phyloP scores from a whole-genome alignment of 495 filamentous ascomycete species.

The Neurospora sp. region DNA sequence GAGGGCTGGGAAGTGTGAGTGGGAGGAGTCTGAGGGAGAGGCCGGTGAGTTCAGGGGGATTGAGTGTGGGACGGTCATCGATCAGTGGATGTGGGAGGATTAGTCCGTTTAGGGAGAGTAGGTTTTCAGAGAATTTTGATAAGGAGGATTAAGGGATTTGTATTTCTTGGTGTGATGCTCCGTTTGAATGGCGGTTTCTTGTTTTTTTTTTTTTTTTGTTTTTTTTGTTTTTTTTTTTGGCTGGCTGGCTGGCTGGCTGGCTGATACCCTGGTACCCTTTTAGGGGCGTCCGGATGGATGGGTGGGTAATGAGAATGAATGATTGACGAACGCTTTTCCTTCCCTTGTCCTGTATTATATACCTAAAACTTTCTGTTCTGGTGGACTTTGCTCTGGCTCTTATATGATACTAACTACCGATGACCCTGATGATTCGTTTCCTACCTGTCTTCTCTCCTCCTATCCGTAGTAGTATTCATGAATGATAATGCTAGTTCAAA shows the following conservation, averaged over 20 bases:
- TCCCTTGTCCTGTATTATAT: neutral
- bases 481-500: neutral
- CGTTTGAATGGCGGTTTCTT: neutral
- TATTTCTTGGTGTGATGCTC: neutral
- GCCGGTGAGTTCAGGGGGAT: constrained; percentile 1
- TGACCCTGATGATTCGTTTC: neutral
- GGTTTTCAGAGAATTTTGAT: constrained; percentile 28
- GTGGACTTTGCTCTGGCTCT: neutral
- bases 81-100: constrained; percentile 10
- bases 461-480: neutral
- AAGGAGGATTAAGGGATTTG: neutral
- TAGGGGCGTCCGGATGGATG: neutral
- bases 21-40: neutral
- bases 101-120: constrained; percentile 34
- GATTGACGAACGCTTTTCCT: neutral
- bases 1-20: neutral
- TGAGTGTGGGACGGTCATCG: neutral
- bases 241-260: no score
- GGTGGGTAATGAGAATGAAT: neutral
- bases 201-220: neutral
- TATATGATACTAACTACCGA: neutral
- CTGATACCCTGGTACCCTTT: neutral
- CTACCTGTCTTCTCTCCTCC: neutral
- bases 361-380: neutral
- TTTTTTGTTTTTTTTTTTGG: neutral